Conservation (phyloP, 148 eudicot genomes). For the Vaccinium darrowii region DNA sequence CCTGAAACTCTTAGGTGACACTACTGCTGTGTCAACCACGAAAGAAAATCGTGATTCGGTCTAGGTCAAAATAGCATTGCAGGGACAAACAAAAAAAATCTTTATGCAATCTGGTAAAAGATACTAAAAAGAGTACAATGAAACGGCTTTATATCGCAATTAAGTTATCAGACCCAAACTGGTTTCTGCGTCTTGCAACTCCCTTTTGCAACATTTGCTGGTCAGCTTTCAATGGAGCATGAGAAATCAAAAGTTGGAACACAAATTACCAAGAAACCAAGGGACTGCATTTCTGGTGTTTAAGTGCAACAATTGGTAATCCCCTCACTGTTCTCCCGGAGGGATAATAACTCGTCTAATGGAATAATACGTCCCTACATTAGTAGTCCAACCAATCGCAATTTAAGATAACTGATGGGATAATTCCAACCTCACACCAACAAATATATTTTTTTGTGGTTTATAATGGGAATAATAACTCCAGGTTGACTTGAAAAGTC, state of each 20-base stretch:
- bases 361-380: neutral
- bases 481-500: constrained; percentile 10
- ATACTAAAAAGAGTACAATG: neutral
- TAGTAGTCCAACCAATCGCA: neutral
- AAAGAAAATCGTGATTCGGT: neutral
- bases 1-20: neutral
- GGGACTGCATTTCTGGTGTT: neutral
- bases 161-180: neutral
- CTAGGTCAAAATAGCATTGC: neutral
- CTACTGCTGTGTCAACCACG: neutral
- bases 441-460: neutral
- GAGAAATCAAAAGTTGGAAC: neutral
- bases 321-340: neutral
- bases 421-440: neutral
- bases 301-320: neutral
- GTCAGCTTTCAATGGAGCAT: neutral
- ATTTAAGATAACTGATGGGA: neutral
- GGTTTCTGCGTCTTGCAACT: neutral
- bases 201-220: constrained; percentile 6
- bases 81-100: neutral
- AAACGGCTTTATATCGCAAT: neutral
- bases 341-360: neutral
- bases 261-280: neutral
- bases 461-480: neutral
- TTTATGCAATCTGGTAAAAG: neutral